Conservation (phyloP, 1,139 yeast genomes). For the Kazachstania sp. region DNA sequence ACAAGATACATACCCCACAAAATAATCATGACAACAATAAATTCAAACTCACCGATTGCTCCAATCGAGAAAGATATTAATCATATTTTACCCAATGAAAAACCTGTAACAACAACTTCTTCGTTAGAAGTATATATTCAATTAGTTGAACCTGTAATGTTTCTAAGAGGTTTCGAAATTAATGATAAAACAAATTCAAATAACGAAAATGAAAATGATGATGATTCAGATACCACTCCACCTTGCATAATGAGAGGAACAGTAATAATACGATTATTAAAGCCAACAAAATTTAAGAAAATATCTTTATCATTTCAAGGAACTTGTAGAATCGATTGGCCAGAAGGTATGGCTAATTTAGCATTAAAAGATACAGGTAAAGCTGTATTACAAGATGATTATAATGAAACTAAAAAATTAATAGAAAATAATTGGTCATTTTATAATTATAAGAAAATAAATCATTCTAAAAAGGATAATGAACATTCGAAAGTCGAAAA, state of each 20-base stretch:
- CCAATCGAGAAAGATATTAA: conserved; percentile 30
- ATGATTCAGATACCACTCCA: conserved; percentile 39
- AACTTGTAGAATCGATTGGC: conserved; percentile 81
- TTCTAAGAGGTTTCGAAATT: conserved; percentile 66
- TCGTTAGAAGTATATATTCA: conserved; percentile 30
- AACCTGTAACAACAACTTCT: conserved; percentile 30
- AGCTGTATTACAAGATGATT: conserved; percentile 34
- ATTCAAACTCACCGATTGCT: conserved; percentile 20
- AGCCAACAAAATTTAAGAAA: conserved; percentile 64
- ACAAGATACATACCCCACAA: no score
- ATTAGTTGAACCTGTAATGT: conserved; percentile 74
- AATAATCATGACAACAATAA: neutral
- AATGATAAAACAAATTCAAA: neutral
- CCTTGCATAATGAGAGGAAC: conserved; percentile 84
- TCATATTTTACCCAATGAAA: conserved; percentile 21
- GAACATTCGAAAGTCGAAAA: neutral
- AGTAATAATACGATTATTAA: conserved; percentile 56
- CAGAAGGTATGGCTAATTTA: conserved; percentile 74
- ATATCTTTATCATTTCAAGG: conserved; percentile 66
- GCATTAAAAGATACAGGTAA: conserved; percentile 58
- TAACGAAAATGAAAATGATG: neutral
- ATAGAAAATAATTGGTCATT: conserved; percentile 87
- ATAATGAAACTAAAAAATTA: conserved; percentile 38
- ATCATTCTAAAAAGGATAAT: neutral
- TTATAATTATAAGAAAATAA: conserved; percentile 31